Base-by-base conservation (phyloP, 345 rosid species). In the Moringa oleifera region DNA sequence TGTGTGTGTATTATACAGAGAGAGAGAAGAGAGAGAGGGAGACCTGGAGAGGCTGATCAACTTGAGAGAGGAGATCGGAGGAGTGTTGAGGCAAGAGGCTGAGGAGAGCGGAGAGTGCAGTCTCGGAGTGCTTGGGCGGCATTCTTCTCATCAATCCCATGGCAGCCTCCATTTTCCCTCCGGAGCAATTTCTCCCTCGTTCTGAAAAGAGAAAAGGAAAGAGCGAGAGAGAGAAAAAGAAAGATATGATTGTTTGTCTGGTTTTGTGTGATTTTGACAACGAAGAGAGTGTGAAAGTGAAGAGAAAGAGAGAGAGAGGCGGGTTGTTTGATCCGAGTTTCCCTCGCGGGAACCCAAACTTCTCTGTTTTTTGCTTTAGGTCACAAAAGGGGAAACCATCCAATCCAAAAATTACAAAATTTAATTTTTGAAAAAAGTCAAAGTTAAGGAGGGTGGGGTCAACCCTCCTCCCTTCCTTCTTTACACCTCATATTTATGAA, bases 31-130 rank as follows among this genome's bases (percentile, higher is more conserved):
- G 23, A 49, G 61, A 55, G 33, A 21, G 53, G 54, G 24, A 18
- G 45, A 83, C 98, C 97, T 90, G 97, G 57, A 93, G 98, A 62
- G 97, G 97, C 77, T 86, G 96, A 65, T 90, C 95, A 69, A 94
- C 94, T 83, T 94, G 99, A 73, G 97, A 83, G 78, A 90, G 95
- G 61, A 93, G 96, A 88, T 93, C 96, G 55, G 98, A 84, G 75
- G 97, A 90, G 78, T 85, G 95, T 51, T 83, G 79, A 53, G 99
- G 99, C 57, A 90, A 31, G 61, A 94, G 97, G 77, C 85, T 81
- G 54, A 94, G 84, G 51, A 90, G 99, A 56, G 99, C 97, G 6
- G 97, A 90, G 31, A 90, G 97, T 19, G 97, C 91, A 2, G 89
- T 94, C 58, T 90, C 99, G 9, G 92, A 56, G 71, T 88, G 96